Evolutionary conservation across 2,329 filamentous ascomycete genomes (phyloP).

Genomic region (Aaosphaeria arxii): DNA sequence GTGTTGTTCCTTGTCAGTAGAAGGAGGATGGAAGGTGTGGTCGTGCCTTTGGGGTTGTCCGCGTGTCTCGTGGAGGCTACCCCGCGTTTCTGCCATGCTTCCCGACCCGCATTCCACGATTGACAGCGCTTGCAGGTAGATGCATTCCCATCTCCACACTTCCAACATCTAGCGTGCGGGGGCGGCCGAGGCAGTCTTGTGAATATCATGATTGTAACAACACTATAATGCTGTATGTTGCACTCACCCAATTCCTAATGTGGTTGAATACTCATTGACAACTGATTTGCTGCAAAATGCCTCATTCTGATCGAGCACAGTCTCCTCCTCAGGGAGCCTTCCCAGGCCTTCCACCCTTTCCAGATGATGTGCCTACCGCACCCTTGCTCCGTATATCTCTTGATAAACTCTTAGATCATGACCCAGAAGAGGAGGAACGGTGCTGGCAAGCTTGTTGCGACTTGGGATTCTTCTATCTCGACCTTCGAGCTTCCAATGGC

Average conservation of each 20-base stretch:
- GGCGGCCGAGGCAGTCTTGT: no score
- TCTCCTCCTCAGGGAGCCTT: slow-evolving; percentile 17
- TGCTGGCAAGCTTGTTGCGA: slow-evolving; percentile 45
- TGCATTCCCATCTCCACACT: no score
- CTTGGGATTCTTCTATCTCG: slow-evolving; percentile 58
- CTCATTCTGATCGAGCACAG: slow-evolving; percentile 16
- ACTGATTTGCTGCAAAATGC: slow-evolving; percentile 8
- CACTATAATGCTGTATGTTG: no score
- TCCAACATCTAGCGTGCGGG: no score
- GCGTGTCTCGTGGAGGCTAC: slow-evolving; percentile 7
- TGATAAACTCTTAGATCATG: slow-evolving; percentile 33
- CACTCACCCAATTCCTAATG: no score
- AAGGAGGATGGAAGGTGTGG: not conserved
- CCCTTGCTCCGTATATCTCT: slow-evolving; percentile 43
- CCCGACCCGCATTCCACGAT: no score
- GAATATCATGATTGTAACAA: no score
- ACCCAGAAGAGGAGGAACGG: slow-evolving; percentile 33
- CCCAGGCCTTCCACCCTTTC: slow-evolving; percentile 40
- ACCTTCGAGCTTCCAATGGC: slow-evolving; percentile 33
- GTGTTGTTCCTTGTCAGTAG: not conserved
- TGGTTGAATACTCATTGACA: no score
- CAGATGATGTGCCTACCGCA: slow-evolving; percentile 38
- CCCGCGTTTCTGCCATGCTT: slow-evolving; percentile 10
- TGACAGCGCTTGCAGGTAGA: no score
- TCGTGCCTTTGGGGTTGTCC: not conserved